Evolutionary conservation across 73 alveolate genomes (phyloP).

Genomic region (Paramecium caudatum): DNA sequence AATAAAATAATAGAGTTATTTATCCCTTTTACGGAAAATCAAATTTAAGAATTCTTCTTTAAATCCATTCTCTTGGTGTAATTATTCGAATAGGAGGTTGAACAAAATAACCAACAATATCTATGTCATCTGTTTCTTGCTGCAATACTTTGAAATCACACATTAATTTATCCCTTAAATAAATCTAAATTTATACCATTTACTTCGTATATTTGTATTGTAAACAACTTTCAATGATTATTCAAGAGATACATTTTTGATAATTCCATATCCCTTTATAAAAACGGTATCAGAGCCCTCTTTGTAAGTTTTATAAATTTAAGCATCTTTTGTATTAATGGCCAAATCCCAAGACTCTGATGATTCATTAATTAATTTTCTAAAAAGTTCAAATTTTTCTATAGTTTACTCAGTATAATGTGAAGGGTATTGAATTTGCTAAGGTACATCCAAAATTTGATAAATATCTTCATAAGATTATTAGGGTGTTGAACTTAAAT

Average conservation of each 20-base stretch:
- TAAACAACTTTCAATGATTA: background rate
- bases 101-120: constrained; percentile 43
- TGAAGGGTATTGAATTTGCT: background rate
- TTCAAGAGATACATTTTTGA: background rate
- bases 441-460: background rate
- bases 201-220: background rate
- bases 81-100: constrained; percentile 33
- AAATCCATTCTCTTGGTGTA: constrained; percentile 53
- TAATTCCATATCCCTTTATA: constrained; percentile 43
- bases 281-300: constrained; percentile 39
- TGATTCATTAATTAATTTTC: constrained; percentile 5
- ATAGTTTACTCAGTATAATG: constrained; percentile 25
- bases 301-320: constrained; percentile 2
- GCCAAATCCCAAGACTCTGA: constrained; percentile 28
- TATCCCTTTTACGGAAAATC: constrained; percentile 41
- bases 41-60: constrained; percentile 34
- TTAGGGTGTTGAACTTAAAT: background rate
- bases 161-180: constrained; percentile 56
- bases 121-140: constrained; percentile 35
- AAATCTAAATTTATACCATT: constrained; percentile 1
- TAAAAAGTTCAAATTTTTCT: constrained; percentile 19
- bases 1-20: constrained; percentile 27
- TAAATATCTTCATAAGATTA: background rate
- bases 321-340: background rate
- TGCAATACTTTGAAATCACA: background rate